These are phyloP conservation scores for Leishmania martiniquensis DNA, from an alignment of 208 protist genomes.

Conservation along the genomic window DNA sequence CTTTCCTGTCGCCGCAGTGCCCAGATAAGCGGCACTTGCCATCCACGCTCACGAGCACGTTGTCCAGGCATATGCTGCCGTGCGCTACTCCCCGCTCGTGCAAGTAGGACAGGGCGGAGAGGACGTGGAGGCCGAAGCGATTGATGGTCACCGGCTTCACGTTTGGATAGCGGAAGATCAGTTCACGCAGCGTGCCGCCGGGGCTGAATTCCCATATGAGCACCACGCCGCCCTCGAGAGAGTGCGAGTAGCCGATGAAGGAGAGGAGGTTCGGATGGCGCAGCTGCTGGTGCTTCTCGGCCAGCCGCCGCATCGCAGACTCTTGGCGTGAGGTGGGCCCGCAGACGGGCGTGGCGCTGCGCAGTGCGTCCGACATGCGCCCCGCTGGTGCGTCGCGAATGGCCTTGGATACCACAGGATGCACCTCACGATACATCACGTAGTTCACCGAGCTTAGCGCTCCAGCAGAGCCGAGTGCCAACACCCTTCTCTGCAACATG, in stretches of 20 bases:
- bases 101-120: slow-evolving; percentile 56
- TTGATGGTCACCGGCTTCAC: slow-evolving; percentile 22
- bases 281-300: slow-evolving; percentile 8
- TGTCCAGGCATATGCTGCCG: slow-evolving; percentile 63
- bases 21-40: slow-evolving; percentile 68
- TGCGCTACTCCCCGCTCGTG: slow-evolving; percentile 59
- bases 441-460: background rate
- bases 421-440: slow-evolving; percentile 6
- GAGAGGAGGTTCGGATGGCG: slow-evolving; percentile 21
- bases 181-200: slow-evolving; percentile 40
- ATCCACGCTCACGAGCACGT: slow-evolving; percentile 58
- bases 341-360: slow-evolving; percentile 20
- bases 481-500: background rate
- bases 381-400: slow-evolving; percentile 9
- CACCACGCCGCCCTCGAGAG: slow-evolving; percentile 11
- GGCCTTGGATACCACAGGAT: slow-evolving; percentile 16
- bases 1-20: slow-evolving; percentile 32
- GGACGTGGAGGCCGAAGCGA: slow-evolving; percentile 51
- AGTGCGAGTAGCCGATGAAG: slow-evolving; percentile 2
- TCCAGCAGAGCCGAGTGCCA: slow-evolving; percentile 13
- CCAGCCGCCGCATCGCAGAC: slow-evolving; percentile 5
- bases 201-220: slow-evolving; percentile 41
- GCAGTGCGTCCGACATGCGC: slow-evolving; percentile 19
- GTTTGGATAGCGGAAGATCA: slow-evolving; percentile 22
- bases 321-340: slow-evolving; percentile 5